Percentiles rank a stretch among this genome's conserved stretches.
These are phyloP conservation scores for Calonectria fujianensis DNA, from an alignment of 2,329 filamentous ascomycete species.

Conservation along the genomic window DNA sequence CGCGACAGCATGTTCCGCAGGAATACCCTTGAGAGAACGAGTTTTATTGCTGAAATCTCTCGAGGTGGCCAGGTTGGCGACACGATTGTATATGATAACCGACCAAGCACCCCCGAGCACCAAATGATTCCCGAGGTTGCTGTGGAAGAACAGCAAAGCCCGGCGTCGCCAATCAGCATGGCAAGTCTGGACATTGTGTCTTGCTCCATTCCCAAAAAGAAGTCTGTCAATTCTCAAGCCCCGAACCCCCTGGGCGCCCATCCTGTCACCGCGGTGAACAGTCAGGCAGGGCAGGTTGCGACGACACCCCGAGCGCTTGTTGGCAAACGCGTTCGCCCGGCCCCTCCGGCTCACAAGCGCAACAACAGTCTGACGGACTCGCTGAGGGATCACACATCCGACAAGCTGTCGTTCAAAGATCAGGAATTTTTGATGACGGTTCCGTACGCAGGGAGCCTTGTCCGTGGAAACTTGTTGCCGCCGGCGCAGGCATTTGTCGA, in stretches of 20 bases:
- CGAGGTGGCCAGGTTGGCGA: constrained; percentile 68
- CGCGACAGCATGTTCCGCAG: constrained; percentile 63
- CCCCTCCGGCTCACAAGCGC: constrained; percentile 80
- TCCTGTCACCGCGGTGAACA: constrained; percentile 72
- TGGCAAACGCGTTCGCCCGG: constrained; percentile 75
- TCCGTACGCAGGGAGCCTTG: constrained; percentile 87
- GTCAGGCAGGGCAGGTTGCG: constrained; percentile 70
- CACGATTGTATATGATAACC: constrained; percentile 65
- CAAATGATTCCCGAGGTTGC: constrained; percentile 50
- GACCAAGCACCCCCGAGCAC: constrained; percentile 69
- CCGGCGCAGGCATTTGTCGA: constrained; percentile 89
- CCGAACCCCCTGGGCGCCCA: constrained; percentile 71
- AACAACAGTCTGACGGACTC: constrained; percentile 93
- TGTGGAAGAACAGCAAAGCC: constrained; percentile 47
- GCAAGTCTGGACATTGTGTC: constrained; percentile 77
- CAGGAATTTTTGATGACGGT: constrained; percentile 76
- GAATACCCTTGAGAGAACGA: constrained; percentile 55
- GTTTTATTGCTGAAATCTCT: constrained; percentile 69
- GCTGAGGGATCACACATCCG: constrained; percentile 79
- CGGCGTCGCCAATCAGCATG: constrained; percentile 73
- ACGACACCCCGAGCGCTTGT: constrained; percentile 75
- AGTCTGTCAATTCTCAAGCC: constrained; percentile 62
- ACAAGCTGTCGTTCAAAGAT: constrained; percentile 71
- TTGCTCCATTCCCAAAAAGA: constrained; percentile 78
- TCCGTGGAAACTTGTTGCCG: constrained; percentile 89